These are phyloP conservation scores for Darksidea phi DNA, from an alignment of 495 filamentous ascomycete species.

Conservation along the genomic window DNA sequence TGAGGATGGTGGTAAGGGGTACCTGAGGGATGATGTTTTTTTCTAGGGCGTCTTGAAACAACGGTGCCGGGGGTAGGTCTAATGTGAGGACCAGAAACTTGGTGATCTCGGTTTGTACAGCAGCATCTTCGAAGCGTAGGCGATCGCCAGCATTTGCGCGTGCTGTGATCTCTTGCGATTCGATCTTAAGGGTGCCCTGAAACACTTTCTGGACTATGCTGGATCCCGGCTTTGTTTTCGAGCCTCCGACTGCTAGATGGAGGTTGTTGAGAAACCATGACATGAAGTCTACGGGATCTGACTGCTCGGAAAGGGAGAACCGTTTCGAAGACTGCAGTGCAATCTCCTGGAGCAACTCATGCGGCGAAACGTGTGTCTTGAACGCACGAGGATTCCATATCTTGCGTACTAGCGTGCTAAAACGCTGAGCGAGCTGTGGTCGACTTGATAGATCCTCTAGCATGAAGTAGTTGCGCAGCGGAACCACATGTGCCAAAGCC, in stretches of 20 bases:
- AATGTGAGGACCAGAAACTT: constrained; percentile 89
- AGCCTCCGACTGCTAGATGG: constrained; percentile 86
- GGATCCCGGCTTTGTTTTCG: constrained; percentile 75
- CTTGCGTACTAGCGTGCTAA: constrained; percentile 89
- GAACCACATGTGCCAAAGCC: constrained; percentile 82
- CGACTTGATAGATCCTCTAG: constrained; percentile 68
- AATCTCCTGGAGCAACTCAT: constrained; percentile 95
- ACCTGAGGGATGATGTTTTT: constrained; percentile 97
- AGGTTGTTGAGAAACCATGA: constrained; percentile 97
- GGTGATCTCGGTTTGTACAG: constrained; percentile 70
- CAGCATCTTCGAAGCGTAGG: constrained; percentile 89
- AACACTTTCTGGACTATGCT: constrained; percentile 88
- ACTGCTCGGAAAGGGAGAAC: constrained; percentile 87
- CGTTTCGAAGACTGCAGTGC: constrained; percentile 84
- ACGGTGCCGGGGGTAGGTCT: constrained; percentile 84
- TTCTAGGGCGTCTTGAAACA: constrained; percentile 92
- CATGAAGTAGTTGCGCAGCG: constrained; percentile 90
- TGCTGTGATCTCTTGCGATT: constrained; percentile 91
- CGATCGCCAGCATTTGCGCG: constrained; percentile 84
- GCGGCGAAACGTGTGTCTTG: constrained; percentile 93
- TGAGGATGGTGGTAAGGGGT: constrained; percentile 80
- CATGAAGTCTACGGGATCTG: constrained; percentile 93
- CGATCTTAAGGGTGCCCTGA: constrained; percentile 86
- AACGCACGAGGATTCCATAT: constrained; percentile 98
- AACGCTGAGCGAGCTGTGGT: constrained; percentile 68